These are phyloP conservation scores for Chaetomiaceae sp. DNA, from an alignment of 2,329 filamentous ascomycete genomes.

Conservation along the genomic window DNA sequence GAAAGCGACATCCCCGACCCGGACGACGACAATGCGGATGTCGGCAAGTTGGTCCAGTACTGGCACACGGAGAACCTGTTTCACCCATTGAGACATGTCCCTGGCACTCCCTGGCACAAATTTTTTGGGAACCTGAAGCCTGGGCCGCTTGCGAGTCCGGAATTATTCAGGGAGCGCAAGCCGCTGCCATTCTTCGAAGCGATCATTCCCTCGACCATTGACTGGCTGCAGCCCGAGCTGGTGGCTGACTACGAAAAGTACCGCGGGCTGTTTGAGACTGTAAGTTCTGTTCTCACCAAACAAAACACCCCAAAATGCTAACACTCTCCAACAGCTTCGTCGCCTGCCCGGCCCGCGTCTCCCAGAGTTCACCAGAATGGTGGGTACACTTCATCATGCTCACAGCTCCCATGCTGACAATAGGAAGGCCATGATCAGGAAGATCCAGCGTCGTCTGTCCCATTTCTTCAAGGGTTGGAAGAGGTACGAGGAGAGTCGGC, in stretches of 20 bases:
- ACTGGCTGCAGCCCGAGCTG: slow-evolving; percentile 4
- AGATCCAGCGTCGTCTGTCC: slow-evolving; percentile 3
- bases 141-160: neutral
- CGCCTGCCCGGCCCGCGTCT: slow-evolving; percentile 2
- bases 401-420: neutral
- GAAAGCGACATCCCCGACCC: slow-evolving; percentile 2
- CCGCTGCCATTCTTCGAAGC: neutral
- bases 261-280: slow-evolving; percentile 8
- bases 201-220: slow-evolving; percentile 8
- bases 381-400: neutral
- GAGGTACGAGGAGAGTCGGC: neutral
- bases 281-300: neutral
- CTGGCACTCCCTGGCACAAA: slow-evolving; percentile 21
- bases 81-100: slow-evolving; percentile 16
- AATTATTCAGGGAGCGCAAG: slow-evolving; percentile 8
- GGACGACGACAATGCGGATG: neutral
- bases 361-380: slow-evolving; percentile 1
- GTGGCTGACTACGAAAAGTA: slow-evolving; percentile 3
- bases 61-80: slow-evolving; percentile 15
- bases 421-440: neutral
- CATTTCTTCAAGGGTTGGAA: slow-evolving; percentile 8
- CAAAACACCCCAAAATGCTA: neutral
- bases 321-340: neutral
- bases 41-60: slow-evolving; percentile 1
- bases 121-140: slow-evolving; percentile 16